Evolutionary conservation across 2,329 filamentous ascomycete species (phyloP).

Genomic region (Alternaria ethzedia): DNA sequence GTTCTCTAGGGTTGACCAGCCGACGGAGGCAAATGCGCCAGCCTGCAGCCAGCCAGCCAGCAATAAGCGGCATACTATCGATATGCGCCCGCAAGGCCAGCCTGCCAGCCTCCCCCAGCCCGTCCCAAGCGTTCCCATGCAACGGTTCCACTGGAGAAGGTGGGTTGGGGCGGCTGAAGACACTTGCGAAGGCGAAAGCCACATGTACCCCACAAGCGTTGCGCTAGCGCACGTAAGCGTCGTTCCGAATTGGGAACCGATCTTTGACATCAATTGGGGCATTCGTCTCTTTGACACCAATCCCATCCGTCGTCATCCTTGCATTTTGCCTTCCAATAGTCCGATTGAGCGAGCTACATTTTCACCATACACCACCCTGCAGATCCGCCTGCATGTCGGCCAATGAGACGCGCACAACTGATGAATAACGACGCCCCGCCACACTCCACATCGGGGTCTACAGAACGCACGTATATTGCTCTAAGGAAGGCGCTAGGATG

Average conservation of each 20-base stretch:
- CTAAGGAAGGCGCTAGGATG: conserved; percentile 13
- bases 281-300: conserved; percentile 12
- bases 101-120: neutral
- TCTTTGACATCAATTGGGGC: conserved; percentile 22
- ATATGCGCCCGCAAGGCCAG: conserved; percentile 7
- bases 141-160: conserved; percentile 11
- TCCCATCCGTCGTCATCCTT: conserved; percentile 6
- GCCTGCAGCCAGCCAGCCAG: neutral
- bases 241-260: conserved; percentile 16
- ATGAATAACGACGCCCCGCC: conserved; percentile 5
- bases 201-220: conserved; percentile 22
- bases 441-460: conserved; percentile 3
- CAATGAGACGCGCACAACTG: conserved; percentile 9
- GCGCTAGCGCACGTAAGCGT: conserved; percentile 20
- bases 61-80: conserved; percentile 8
- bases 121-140: conserved; percentile 13
- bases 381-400: conserved; percentile 7
- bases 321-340: conserved; percentile 20
- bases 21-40: conserved; percentile 1
- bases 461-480: conserved; percentile 13
- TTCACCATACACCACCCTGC: conserved; percentile 16
- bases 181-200: conserved; percentile 11
- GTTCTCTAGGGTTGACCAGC: neutral
- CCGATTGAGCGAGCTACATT: conserved; percentile 17
- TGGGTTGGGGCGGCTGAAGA: conserved; percentile 18